Conservation (phyloP, 225 moss, liverwort and hornwort genomes). For the Marchantia paleacea region DNA sequence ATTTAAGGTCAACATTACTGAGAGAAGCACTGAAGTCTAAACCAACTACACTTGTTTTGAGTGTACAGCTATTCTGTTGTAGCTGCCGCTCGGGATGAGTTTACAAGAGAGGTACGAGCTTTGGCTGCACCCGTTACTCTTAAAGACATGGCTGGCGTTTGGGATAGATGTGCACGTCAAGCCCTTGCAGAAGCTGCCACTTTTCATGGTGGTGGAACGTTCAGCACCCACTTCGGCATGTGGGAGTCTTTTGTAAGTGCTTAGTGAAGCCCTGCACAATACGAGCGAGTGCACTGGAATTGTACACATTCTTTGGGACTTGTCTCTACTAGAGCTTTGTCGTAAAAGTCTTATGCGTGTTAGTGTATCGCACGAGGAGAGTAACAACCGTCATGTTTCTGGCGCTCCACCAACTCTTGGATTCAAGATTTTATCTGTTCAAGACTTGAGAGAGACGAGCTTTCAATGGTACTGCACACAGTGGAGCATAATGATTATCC, state of each 20-base stretch:
- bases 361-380: not conserved
- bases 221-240: conserved; percentile 58
- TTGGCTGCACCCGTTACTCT: conserved; percentile 62
- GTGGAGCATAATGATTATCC: not conserved
- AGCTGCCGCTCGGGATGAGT: conserved; percentile 33
- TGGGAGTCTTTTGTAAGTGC: conserved; percentile 64
- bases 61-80: conserved; percentile 40
- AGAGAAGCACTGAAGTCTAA: not conserved
- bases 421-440: not conserved
- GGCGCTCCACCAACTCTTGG: not conserved
- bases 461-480: not conserved
- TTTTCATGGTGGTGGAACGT: conserved; percentile 80
- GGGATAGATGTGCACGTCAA: conserved; percentile 84
- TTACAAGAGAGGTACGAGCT: conserved; percentile 31
- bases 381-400: not conserved
- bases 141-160: conserved; percentile 57
- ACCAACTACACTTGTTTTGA: not conserved
- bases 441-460: not conserved
- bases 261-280: conserved; percentile 9
- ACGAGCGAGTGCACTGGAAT: conserved; percentile 4
- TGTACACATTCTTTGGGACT: not conserved
- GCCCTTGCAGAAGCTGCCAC: conserved; percentile 63
- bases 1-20: not conserved
- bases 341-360: not conserved
- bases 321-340: not conserved